Conservation (phyloP, 495 filamentous ascomycete genomes). For the Lentithecium fluviatile region DNA sequence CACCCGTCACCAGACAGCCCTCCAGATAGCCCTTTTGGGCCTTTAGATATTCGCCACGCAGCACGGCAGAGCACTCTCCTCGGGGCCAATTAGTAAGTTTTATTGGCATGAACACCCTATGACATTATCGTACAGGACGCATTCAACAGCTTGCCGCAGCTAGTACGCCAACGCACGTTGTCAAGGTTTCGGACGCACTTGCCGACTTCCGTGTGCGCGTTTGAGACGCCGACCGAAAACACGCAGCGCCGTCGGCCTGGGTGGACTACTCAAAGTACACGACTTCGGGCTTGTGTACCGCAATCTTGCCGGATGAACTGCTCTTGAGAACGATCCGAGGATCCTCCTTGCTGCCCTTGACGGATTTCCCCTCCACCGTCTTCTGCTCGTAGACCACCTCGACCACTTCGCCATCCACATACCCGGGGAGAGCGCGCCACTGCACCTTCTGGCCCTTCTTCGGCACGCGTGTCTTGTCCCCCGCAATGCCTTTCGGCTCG, state of each 20-base stretch:
- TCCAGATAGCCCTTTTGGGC: not conserved
- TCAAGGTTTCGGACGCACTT: constrained; percentile 7
- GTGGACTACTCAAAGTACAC: constrained; percentile 41
- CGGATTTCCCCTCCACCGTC: constrained; percentile 38
- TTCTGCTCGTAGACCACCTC: constrained; percentile 40
- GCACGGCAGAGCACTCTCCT: not conserved
- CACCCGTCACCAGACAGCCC: constrained; percentile 11
- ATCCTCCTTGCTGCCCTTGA: constrained; percentile 42
- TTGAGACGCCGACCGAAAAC: constrained; percentile 5
- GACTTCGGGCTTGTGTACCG: constrained; percentile 42
- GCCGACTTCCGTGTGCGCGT: constrained; percentile 4
- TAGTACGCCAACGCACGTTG: constrained; percentile 14
- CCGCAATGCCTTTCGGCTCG: constrained; percentile 21
- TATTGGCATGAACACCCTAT: not conserved
- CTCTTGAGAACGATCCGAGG: constrained; percentile 41
- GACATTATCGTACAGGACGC: constrained; percentile 13
- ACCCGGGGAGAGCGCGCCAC: constrained; percentile 42
- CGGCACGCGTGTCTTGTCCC: constrained; percentile 40
- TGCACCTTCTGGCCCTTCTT: constrained; percentile 39
- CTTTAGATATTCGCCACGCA: constrained; percentile 21
- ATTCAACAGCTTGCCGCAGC: not conserved
- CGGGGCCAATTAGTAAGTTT: not conserved
- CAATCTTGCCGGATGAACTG: constrained; percentile 39
- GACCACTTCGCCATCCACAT: constrained; percentile 39
- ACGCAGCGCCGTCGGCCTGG: constrained; percentile 5